Evolutionary conservation across 495 filamentous ascomycete species (phyloP), one percentile per base, ranked within the genome.

Genomic region (Talaromyces borbonicus): DNA sequence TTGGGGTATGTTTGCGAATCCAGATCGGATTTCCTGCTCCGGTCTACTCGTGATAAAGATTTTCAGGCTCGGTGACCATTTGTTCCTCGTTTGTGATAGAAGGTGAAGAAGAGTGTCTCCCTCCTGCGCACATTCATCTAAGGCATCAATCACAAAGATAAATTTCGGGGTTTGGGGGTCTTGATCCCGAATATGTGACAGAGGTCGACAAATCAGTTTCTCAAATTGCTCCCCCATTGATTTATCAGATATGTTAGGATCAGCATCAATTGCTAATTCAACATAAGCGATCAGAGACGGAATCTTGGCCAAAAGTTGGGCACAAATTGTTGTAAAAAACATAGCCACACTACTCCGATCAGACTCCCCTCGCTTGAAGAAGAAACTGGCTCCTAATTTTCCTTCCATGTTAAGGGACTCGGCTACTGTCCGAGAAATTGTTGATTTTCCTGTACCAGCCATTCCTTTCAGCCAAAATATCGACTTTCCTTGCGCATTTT

Each of bases 91-190:
- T 30, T 47, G 45, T 11, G 53, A 35, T 1, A 73, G 47, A 1
- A 74, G 49, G 32, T 45, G 46, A 24, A 79, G 56, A 24, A 77
- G 58, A 7, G 27, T 49, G 46, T 73, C 63, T 14, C 62, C 29
- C 11, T 73, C 63, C 5, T 50, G 18, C 1, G 68, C 67, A 48
- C 69, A 78, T 49, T 77, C 71, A 41, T 76, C 75, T 14, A 79
- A 58, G 43, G 74, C 74, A 49, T 79, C 73, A 23, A 79, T 56
- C 12, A 77, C 61, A 11, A 76, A 56, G 12, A 68, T 46, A 8
- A 61, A 14, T 12, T 19, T 49, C 50, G 29, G 45, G 24, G 19
- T 31, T 48, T 53, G 41, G 5, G 24, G 8, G 23, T 29, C 20
- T n/a, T 9, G 3, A 35, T 24, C 23, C 4, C 42, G 12, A 4